phyloP scores from a whole-genome alignment of 1,139 yeast genomes.

The Yamadazyma triangularis region DNA sequence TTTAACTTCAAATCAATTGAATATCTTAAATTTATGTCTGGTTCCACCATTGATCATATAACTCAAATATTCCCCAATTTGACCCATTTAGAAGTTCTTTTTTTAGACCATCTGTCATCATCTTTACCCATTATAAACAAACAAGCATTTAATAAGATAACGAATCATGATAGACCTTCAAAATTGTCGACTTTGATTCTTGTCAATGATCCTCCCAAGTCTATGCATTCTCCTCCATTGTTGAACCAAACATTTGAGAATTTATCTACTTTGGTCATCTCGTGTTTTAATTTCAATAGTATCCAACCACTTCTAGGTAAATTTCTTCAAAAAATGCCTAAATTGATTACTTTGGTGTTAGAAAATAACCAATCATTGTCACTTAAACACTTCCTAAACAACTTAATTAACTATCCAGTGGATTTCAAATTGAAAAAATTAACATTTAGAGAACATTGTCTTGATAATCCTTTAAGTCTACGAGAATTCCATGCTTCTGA shows the following conservation, averaged over 20 bases:
- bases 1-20: conserved; percentile 18
- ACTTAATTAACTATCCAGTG: conserved; percentile 28
- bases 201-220: conserved; percentile 9
- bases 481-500: conserved; percentile 22
- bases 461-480: conserved; percentile 15
- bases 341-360: conserved; percentile 20
- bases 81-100: conserved; percentile 18
- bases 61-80: conserved; percentile 25
- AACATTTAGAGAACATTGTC: conserved; percentile 25
- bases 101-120: conserved; percentile 6
- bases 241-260: conserved; percentile 17
- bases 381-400: conserved; percentile 24
- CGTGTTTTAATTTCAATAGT: conserved; percentile 28
- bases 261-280: conserved; percentile 23
- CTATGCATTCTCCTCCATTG: conserved; percentile 12
- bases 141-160: conserved; percentile 6
- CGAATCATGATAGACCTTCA: conserved; percentile 1
- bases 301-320: conserved; percentile 25
- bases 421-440: conserved; percentile 21
- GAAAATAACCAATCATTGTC: conserved; percentile 33
- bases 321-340: conserved; percentile 18
- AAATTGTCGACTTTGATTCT: conserved; percentile 1
- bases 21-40: conserved; percentile 21
- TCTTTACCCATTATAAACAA: background rate
- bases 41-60: conserved; percentile 17